Conservation (phyloP, 371 early-diverging fungal species). For the Apophysomyces ossiformis region DNA sequence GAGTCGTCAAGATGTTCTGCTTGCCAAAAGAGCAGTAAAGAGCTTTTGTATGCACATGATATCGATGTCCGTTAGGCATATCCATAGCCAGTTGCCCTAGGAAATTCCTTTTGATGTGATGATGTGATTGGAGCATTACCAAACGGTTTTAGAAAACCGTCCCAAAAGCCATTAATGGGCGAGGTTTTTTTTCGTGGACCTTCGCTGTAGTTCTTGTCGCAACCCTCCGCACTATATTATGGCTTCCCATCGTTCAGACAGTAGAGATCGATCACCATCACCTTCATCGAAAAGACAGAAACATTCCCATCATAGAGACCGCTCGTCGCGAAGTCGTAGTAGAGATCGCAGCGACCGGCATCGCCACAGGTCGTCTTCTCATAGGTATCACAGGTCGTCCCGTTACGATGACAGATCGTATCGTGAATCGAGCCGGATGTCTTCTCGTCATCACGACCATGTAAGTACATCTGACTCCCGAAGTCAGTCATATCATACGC, state of each 20-base stretch:
- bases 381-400: slow-evolving; percentile 42
- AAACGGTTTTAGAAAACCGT: too few species aligned
- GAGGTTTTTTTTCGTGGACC: too few species aligned
- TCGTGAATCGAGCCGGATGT: slow-evolving; percentile 26
- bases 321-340: slow-evolving; percentile 36
- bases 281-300: slow-evolving; percentile 41
- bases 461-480: slow-evolving; percentile 49
- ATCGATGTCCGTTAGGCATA: too few species aligned
- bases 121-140: too few species aligned
- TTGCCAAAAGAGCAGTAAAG: too few species aligned
- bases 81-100: too few species aligned
- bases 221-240: slow-evolving; percentile 17
- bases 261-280: slow-evolving; percentile 49
- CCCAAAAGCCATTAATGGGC: too few species aligned
- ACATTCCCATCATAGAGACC: slow-evolving; percentile 32
- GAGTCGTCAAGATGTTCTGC: too few species aligned
- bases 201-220: too few species aligned
- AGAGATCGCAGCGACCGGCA: slow-evolving; percentile 36
- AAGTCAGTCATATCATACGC: slow-evolving; percentile 31
- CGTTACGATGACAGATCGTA: slow-evolving; percentile 37
- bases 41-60: too few species aligned
- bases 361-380: slow-evolving; percentile 38
- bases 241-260: slow-evolving; percentile 42
- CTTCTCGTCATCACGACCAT: slow-evolving; percentile 42
- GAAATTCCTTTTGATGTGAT: too few species aligned